Base-by-base conservation (phyloP, 192 early-diverging fungal genomes). In the Linderina pennispora region DNA sequence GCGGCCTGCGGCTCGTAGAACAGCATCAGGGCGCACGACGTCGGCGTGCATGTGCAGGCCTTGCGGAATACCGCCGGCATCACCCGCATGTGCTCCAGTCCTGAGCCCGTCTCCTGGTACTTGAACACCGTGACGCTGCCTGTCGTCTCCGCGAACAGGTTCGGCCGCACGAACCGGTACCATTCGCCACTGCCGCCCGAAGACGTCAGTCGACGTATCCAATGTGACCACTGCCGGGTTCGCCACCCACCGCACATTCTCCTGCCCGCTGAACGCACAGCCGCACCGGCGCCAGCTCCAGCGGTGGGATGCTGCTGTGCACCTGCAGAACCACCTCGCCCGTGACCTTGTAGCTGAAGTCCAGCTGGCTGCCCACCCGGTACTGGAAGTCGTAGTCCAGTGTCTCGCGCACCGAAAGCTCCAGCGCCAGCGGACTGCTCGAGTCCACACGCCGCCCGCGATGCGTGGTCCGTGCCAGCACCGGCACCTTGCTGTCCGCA, bases 151-250 rank as follows among this genome's bases (percentile, higher is more conserved):
- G 67, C 60, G 58, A 71, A 71, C 36, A 71, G 41, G 25, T 71
- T 58, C 8, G 67, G 67, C 24, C 67, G 60, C 45, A 71, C 61
- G 44, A 71, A 71, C 24, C 67, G 60, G 49, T 55, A 71, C 67
- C 67, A 64, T 48, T 63, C 56, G 37, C 56, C 41, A 0, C 55
- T 49, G 18, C 57, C 65, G n/a, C 8, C 45, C 42, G 48, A 43
- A 2, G 50, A 14, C 9, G 57, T 42, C 58, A 43, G 54, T 23
- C 16, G 68, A 60, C 0, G 61, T 25, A 34, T 71, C 68, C n/a
- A 58, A 48, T 24, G 58, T 51, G 15, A 62, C 68, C 0, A 64
- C 68, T 7, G 37, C 26, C 3, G 68, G 68, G 22, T 71, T 64
- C 19, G 68, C 68, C 45, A 71, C 61, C 44, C 48, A 54, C 32